Conservation (phyloP, 345 rosid species). For the Aegle marmelos region DNA sequence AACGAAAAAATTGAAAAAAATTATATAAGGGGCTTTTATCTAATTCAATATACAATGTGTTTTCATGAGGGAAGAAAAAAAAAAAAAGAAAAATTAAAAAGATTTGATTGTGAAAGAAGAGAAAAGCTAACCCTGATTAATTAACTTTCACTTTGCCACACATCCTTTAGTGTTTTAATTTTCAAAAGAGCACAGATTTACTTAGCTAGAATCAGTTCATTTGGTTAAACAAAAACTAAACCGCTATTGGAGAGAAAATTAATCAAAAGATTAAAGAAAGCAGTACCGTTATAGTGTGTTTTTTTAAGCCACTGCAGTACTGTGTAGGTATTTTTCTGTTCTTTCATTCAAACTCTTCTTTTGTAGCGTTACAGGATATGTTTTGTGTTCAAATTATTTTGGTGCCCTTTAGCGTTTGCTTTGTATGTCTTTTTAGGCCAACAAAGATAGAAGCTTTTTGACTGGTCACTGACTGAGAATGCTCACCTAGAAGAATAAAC, state of each 20-base stretch:
- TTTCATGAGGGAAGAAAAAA: slow-evolving; percentile 2
- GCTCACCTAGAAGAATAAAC: slow-evolving; percentile 30
- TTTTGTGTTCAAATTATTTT: slow-evolving; percentile 46
- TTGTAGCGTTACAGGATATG: slow-evolving; percentile 26
- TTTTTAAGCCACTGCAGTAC: slow-evolving; percentile 26
- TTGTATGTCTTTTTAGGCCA: slow-evolving; percentile 59
- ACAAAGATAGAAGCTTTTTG: slow-evolving; percentile 55
- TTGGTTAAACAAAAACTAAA: slow-evolving; percentile 12
- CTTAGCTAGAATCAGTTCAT: slow-evolving; percentile 21
- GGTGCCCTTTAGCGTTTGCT: slow-evolving; percentile 20
- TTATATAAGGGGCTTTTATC: slow-evolving; percentile 3
- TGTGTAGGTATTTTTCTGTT: not conserved
- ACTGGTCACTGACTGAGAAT: slow-evolving; percentile 28
- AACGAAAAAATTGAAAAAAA: slow-evolving; percentile 9
- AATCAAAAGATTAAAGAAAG: too few relatives aligned
- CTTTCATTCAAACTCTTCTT: slow-evolving; percentile 51
- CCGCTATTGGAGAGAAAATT: slow-evolving; percentile 10
- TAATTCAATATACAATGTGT: slow-evolving; percentile 23
- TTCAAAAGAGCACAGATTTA: slow-evolving; percentile 5
- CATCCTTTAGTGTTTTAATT: slow-evolving; percentile 22
- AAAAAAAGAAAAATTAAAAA: slow-evolving; percentile 19
- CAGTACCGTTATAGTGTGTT: slow-evolving; percentile 21
- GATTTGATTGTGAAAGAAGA: slow-evolving; percentile 36
- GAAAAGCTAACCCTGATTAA: slow-evolving; percentile 25
- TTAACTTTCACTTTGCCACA: slow-evolving; percentile 33